Base-by-base conservation (phyloP, 164 flowering plant species). In the Paratinospora sagittata region DNA sequence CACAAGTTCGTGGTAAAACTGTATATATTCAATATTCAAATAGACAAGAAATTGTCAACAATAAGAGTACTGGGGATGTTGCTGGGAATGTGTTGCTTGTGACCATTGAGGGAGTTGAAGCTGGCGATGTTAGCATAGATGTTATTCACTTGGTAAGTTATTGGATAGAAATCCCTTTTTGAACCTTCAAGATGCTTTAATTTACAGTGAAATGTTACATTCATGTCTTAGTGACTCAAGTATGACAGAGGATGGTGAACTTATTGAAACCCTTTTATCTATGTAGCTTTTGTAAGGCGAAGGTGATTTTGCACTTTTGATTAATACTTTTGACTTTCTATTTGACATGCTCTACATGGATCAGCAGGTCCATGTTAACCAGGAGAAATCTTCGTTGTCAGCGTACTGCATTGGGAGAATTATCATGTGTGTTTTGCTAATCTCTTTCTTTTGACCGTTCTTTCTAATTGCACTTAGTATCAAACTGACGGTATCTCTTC, bases 31-130 rank as follows among this genome's bases (percentile, higher is more conserved):
- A 92, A 60, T 92, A 92, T 67, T 92, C 96, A 6, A 90, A 90
- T 68, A 81, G 97, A 68, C 91, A 90, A 69, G 97, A 90, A 82
- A 89, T 92, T 72, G 96, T 92, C 55, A 88, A 92, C 81, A 92
- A 89, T 78, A 89, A 86, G 76, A 85, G 89, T 79, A 81, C 92
- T 8, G 92, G 91, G n/a, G 97, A 92, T 82, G 80, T 81, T 77
- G 90, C 94, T 65, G 93, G 97, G 65, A 92, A 92, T 83, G 97
- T 92, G 26, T 79, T 92, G 78, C 78, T 92, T 70, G 97, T 92
- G 14, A 92, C 92, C 13, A 90, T 92, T 33, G 97, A 89, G 80
- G 96, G 96, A 68, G 96, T 86, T 39, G 92, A 90, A 79, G 93
- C 96, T 65, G 88, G 88, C 0, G 91, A 90, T 78, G 96, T 92